These are phyloP conservation scores for Hysterangium stoloniferum DNA, from an alignment of 768 basidiomycete species.

Conservation along the genomic window DNA sequence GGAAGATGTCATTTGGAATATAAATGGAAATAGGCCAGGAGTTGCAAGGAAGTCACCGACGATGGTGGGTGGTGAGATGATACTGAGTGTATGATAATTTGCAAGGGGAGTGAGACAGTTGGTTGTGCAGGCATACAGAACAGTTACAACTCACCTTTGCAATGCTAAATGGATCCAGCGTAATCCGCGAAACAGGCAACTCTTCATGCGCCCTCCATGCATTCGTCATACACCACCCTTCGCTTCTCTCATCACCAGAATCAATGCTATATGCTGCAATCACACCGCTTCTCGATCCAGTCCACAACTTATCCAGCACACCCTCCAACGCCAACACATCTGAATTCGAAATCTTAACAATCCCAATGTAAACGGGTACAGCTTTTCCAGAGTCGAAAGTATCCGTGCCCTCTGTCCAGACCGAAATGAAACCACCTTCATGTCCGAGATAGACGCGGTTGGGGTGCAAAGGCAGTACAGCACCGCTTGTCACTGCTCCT, in stretches of 20 bases:
- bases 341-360: slow-evolving; percentile 71
- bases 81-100: too few species aligned
- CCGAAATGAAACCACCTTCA: too few species aligned
- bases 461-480: too few species aligned
- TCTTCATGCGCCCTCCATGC: slow-evolving; percentile 12
- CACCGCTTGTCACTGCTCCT: too few species aligned
- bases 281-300: slow-evolving; percentile 72
- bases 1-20: too few species aligned
- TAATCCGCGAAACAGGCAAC: slow-evolving; percentile 54
- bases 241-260: slow-evolving; percentile 58
- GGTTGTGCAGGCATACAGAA: too few species aligned
- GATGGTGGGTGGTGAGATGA: too few species aligned
- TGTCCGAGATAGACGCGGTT: too few species aligned
- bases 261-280: slow-evolving; percentile 79
- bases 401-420: neutral
- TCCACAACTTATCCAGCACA: slow-evolving; percentile 81
- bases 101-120: too few species aligned
- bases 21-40: too few species aligned
- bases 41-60: too few species aligned
- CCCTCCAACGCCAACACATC: slow-evolving; percentile 82
- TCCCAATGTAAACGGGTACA: slow-evolving; percentile 58
- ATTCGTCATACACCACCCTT: slow-evolving; percentile 34
- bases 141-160: slow-evolving; percentile 58
- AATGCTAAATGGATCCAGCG: slow-evolving; percentile 74
- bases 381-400: slow-evolving; percentile 10